Conservation (phyloP, 768 basidiomycete genomes). For the Trametopsis cervina region DNA sequence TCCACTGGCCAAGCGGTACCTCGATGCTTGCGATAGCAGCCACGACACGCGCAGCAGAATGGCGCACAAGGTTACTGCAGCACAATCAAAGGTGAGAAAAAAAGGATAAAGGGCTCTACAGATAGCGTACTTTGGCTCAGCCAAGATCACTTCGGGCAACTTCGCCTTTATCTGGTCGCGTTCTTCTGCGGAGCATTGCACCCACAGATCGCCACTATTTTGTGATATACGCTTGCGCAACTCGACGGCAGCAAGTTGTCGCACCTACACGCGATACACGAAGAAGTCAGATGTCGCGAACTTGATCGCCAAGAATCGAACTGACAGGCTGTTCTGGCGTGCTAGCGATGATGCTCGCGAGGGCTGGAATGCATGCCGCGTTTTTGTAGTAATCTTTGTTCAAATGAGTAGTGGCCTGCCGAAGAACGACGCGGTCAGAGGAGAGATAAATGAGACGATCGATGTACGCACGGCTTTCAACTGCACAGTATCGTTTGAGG, state of each 20-base stretch:
- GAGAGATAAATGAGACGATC: slow-evolving; percentile 10
- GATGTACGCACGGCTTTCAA: slow-evolving; percentile 74
- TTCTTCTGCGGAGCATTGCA: slow-evolving; percentile 52
- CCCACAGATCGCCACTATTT: slow-evolving; percentile 81
- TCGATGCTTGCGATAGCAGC: slow-evolving; percentile 91
- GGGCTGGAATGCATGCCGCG: slow-evolving; percentile 83
- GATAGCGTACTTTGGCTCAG: slow-evolving; percentile 63
- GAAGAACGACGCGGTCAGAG: slow-evolving; percentile 1
- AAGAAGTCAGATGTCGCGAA: neutral
- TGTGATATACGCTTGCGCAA: slow-evolving; percentile 85
- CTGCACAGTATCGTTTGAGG: slow-evolving; percentile 80
- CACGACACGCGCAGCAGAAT: slow-evolving; percentile 87
- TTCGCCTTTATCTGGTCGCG: slow-evolving; percentile 82
- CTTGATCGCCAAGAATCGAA: neutral
- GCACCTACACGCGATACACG: slow-evolving; percentile 48
- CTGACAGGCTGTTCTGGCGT: slow-evolving; percentile 75
- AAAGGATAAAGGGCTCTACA: slow-evolving; percentile 3
- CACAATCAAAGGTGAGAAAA: slow-evolving; percentile 10
- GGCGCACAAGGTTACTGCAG: slow-evolving; percentile 79
- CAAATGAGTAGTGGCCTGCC: slow-evolving; percentile 82
- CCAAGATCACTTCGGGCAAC: slow-evolving; percentile 69
- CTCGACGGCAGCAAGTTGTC: slow-evolving; percentile 96
- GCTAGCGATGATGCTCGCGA: slow-evolving; percentile 80
- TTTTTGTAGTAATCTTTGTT: slow-evolving; percentile 93
- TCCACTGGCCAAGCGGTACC: slow-evolving; percentile 74